Conservation (phyloP, 768 basidiomycete genomes). For the Pleurotus giganteus region DNA sequence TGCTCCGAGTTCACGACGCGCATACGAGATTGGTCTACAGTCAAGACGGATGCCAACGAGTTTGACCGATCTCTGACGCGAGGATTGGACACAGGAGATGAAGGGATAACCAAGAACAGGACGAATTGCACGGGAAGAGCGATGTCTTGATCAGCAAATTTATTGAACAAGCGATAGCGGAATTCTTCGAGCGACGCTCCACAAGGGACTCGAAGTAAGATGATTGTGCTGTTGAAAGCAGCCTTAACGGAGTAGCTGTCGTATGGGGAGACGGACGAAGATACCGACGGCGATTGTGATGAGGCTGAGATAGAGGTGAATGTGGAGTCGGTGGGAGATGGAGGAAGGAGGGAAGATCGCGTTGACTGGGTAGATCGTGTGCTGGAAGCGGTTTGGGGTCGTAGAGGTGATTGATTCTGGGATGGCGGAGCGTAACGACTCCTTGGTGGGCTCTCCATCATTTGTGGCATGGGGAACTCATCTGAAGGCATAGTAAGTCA, state of each 20-base stretch:
- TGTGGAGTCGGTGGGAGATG: constrained; percentile 23
- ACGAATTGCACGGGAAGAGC: constrained; percentile 54
- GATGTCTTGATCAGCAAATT: constrained; percentile 57
- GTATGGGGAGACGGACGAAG: constrained; percentile 21
- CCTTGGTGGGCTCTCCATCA: not conserved
- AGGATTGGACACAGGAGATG: constrained; percentile 13
- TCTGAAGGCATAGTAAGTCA: constrained; percentile 23
- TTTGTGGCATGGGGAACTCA: constrained; percentile 29
- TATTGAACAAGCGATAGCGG: constrained; percentile 58
- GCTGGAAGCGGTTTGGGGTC: constrained; percentile 30
- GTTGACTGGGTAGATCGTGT: constrained; percentile 13
- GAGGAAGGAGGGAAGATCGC: constrained; percentile 11
- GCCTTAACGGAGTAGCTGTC: constrained; percentile 58
- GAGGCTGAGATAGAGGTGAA: constrained; percentile 24
- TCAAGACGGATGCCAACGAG: constrained; percentile 27
- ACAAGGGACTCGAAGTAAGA: constrained; percentile 56
- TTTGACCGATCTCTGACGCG: constrained; percentile 30
- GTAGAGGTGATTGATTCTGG: not conserved
- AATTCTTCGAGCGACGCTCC: constrained; percentile 48
- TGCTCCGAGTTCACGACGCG: constrained; percentile 49
- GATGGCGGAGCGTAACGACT: constrained; percentile 3
- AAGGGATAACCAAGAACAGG: constrained; percentile 50
- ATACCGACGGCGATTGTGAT: constrained; percentile 24
- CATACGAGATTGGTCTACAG: constrained; percentile 28
- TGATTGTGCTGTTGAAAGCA: constrained; percentile 55